Conservation (phyloP, 352 stramenopile species). For the Globisporangium cylindrosporum region DNA sequence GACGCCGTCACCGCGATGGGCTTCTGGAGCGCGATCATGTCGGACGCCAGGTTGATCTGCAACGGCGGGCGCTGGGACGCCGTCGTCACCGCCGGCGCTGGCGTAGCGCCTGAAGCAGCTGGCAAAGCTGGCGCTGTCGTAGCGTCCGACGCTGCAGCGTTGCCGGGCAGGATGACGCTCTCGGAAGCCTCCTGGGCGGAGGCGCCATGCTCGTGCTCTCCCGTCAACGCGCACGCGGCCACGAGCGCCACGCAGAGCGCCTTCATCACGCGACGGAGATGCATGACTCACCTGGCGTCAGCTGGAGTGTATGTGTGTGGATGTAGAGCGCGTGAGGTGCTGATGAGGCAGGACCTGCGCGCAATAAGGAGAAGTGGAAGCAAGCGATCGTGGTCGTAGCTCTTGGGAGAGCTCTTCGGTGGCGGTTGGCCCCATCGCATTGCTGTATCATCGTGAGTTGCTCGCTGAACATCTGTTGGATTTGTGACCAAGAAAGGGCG, state of each 20-base stretch:
- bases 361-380: not conserved
- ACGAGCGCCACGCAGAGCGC: slow-evolving; percentile 13
- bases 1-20: slow-evolving; percentile 12
- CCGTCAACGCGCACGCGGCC: not conserved
- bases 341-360: not conserved
- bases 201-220: not conserved
- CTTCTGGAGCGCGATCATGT: slow-evolving; percentile 12
- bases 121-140: not conserved
- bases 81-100: not conserved
- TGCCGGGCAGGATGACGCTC: slow-evolving; percentile 13
- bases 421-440: not conserved
- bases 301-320: not conserved
- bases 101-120: not conserved
- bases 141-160: not conserved
- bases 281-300: not conserved
- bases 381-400: not conserved
- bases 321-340: slow-evolving; percentile 1
- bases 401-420: not conserved
- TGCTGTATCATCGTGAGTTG: not conserved
- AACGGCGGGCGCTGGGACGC: slow-evolving; percentile 3
- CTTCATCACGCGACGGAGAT: not conserved
- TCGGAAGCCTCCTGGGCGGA: slow-evolving; percentile 6
- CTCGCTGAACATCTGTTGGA: not conserved
- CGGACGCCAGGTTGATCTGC: slow-evolving; percentile 16
- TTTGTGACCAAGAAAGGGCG: not conserved